phyloP scores from a whole-genome alignment of 2,329 filamentous ascomycete genomes.

The Tolypocladium endophyticum region DNA sequence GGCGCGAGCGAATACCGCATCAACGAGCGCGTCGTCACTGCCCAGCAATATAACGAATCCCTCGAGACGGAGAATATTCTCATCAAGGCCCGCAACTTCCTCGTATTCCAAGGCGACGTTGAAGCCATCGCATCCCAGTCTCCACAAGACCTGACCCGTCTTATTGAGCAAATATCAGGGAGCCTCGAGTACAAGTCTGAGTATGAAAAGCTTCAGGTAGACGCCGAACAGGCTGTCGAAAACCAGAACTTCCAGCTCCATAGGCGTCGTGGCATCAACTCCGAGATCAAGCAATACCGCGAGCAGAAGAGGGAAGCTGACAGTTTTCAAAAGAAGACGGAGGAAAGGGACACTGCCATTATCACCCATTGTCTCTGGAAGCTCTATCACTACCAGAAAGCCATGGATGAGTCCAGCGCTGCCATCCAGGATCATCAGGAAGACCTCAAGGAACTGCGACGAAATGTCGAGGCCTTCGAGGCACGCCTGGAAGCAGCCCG shows the following conservation, averaged over 20 bases:
- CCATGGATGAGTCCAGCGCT: conserved; percentile 83
- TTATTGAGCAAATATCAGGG: conserved; percentile 96
- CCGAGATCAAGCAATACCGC: conserved; percentile 94
- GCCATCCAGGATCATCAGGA: conserved; percentile 92
- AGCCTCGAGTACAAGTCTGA: conserved; percentile 90
- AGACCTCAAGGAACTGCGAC: conserved; percentile 83
- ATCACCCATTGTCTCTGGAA: conserved; percentile 96
- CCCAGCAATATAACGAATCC: conserved; percentile 86
- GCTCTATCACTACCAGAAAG: conserved; percentile 84
- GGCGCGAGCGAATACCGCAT: conserved; percentile 94
- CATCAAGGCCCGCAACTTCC: conserved; percentile 95
- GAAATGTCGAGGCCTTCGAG: conserved; percentile 79
- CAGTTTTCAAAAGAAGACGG: conserved; percentile 80
- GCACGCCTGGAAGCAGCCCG: conserved; percentile 70
- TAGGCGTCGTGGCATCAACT: conserved; percentile 86
- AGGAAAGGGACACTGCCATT: conserved; percentile 82
- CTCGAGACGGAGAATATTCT: conserved; percentile 91
- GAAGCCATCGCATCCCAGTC: conserved; percentile 94
- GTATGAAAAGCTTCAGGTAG: conserved; percentile 81
- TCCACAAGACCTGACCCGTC: conserved; percentile 79
- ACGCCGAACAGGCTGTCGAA: conserved; percentile 78
- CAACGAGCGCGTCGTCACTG: conserved; percentile 81
- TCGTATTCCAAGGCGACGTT: conserved; percentile 97
- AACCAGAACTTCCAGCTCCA: conserved; percentile 83
- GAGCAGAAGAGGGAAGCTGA: conserved; percentile 95